Conservation (phyloP, 2,329 filamentous ascomycete genomes). For the Monilinia aucupariae region DNA sequence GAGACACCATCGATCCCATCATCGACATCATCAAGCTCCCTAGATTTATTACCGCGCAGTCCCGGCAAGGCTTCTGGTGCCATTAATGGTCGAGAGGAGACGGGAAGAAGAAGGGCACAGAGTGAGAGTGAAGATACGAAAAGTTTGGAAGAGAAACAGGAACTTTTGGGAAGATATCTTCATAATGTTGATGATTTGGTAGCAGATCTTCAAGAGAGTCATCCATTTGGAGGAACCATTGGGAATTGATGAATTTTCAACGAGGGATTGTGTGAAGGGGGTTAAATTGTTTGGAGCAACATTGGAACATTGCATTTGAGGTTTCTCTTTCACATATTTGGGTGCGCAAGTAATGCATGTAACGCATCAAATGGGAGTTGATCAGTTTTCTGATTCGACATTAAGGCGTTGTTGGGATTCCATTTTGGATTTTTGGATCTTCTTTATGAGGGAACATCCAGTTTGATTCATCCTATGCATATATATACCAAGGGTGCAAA, state of each 20-base stretch:
- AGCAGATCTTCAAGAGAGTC: slow-evolving; percentile 68
- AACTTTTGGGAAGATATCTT: slow-evolving; percentile 56
- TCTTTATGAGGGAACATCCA: neutral
- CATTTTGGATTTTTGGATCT: neutral
- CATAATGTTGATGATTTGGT: slow-evolving; percentile 60
- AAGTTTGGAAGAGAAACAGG: slow-evolving; percentile 63
- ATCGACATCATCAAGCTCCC: slow-evolving; percentile 41
- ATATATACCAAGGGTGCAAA: neutral
- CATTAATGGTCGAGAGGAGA: slow-evolving; percentile 41
- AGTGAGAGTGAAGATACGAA: slow-evolving; percentile 42
- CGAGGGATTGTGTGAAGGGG: neutral
- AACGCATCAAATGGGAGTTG: slow-evolving; percentile 10
- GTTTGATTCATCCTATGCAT: neutral
- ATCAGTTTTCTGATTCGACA: neutral
- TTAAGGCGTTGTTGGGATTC: neutral
- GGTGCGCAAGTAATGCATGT: too few species aligned
- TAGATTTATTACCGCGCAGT: slow-evolving; percentile 56
- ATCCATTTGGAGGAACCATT: slow-evolving; percentile 62
- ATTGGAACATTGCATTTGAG: neutral
- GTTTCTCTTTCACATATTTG: neutral
- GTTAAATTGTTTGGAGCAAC: neutral
- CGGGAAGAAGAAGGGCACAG: slow-evolving; percentile 34
- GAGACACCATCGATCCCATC: slow-evolving; percentile 61
- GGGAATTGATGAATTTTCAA: slow-evolving; percentile 34
- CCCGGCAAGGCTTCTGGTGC: slow-evolving; percentile 62